phyloP scores from a whole-genome alignment of 306 rosid genomes.

The Abrus pulchellus region DNA sequence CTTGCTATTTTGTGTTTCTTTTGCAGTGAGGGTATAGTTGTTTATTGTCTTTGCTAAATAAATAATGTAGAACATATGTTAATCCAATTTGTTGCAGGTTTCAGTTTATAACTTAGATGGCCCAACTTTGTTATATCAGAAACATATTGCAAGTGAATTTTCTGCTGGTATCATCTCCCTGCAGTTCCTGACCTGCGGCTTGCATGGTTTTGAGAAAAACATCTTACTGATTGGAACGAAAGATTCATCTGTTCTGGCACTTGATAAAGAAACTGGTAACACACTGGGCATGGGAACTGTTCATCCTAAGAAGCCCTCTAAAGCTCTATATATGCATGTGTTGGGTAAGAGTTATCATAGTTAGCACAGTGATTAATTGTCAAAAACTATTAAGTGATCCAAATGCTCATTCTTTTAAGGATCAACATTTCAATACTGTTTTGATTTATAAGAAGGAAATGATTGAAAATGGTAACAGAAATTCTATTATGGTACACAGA shows the following conservation, averaged over 20 bases:
- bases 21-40: constrained; percentile 37
- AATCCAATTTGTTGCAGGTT: constrained; percentile 64
- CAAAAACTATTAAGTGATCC: neutral
- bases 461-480: constrained; percentile 12
- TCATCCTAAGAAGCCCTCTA: constrained; percentile 92
- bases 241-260: constrained; percentile 85
- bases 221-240: constrained; percentile 71
- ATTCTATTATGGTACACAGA: constrained; percentile 50
- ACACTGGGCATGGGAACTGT: constrained; percentile 59
- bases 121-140: constrained; percentile 69
- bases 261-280: constrained; percentile 82
- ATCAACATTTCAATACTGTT: constrained; percentile 29
- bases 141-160: constrained; percentile 80
- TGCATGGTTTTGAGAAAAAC: constrained; percentile 87
- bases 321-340: constrained; percentile 84
- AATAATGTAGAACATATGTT: constrained; percentile 2
- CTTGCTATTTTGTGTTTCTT: constrained; percentile 25
- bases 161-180: constrained; percentile 74
- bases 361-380: constrained; percentile 20
- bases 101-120: constrained; percentile 79
- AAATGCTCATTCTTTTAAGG: constrained; percentile 13
- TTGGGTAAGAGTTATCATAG: constrained; percentile 65
- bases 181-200: constrained; percentile 75
- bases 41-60: constrained; percentile 31
- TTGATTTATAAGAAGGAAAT: constrained; percentile 46